Evolutionary conservation across 2,329 filamentous ascomycete genomes (phyloP).

Genomic region (Mycosphaerella arachidis): DNA sequence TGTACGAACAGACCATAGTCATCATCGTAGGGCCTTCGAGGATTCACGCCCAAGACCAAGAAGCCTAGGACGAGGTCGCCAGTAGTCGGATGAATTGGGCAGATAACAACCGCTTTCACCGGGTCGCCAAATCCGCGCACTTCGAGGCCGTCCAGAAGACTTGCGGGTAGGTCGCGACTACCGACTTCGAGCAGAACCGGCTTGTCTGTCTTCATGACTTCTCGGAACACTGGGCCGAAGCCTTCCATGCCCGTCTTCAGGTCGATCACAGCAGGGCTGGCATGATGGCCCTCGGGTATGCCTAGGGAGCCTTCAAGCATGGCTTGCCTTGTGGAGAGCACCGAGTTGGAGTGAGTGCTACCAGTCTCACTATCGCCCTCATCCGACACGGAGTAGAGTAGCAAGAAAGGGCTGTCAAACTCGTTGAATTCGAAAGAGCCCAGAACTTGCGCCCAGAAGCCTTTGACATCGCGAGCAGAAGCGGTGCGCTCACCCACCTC

Average conservation of each 20-base stretch:
- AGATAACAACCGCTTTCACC: conserved; percentile 67
- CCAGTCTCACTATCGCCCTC: conserved; percentile 67
- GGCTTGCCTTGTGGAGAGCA: conserved; percentile 58
- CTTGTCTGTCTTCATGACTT: conserved; percentile 64
- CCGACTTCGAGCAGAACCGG: conserved; percentile 66
- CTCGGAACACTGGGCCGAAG: conserved; percentile 70
- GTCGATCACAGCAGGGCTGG: conserved; percentile 60
- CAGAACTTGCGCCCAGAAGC: conserved; percentile 69
- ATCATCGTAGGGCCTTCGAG: conserved; percentile 71
- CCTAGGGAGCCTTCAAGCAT: conserved; percentile 69
- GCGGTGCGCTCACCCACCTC: conserved; percentile 74
- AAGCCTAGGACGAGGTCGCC: conserved; percentile 72
- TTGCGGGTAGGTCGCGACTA: conserved; percentile 58
- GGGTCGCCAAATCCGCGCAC: conserved; percentile 69
- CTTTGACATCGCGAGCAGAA: conserved; percentile 64
- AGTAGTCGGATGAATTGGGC: conserved; percentile 73
- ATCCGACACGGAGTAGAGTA: conserved; percentile 72
- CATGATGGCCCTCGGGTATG: conserved; percentile 59
- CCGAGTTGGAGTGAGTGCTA: conserved; percentile 65
- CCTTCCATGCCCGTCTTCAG: conserved; percentile 65
- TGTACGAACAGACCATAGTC: conserved; percentile 76
- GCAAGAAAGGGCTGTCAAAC: conserved; percentile 68
- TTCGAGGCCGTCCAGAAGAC: conserved; percentile 62
- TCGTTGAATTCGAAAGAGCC: conserved; percentile 69
- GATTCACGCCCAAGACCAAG: conserved; percentile 73